Evolutionary conservation across 768 basidiomycete genomes (phyloP), one percentile per base, ranked within the genome.

Genomic region (Russula abietina): DNA sequence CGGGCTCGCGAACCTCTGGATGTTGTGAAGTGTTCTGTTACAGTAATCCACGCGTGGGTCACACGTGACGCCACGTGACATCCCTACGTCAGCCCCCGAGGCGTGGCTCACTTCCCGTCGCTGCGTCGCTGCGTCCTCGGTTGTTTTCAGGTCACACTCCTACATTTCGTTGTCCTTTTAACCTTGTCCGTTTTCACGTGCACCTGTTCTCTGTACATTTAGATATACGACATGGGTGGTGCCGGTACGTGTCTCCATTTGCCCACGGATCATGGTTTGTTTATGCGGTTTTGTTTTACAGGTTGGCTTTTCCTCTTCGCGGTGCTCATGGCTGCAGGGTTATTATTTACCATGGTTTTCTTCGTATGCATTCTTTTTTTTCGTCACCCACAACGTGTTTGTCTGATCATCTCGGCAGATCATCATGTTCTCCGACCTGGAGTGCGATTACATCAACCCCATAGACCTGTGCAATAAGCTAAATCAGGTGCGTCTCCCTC

Each of bases 381-480:
- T 30, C 32, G 19, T 51, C 49, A 26, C 17, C 19, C 14, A 24
- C 10, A 38, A n/a, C 43, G 17, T 28, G 36, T 55, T 24, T 32
- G 41, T 17, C 32, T 59, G 9, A 57, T 32, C 39, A n/a, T n/a
- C 33, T 52, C 36, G 43, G 33, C 55, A 98, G 96, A 98, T 99
- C 71, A 98, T 99, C 80, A 98, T 98, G 96, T 98, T 98, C 81
- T 97, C 94, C 49, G 97, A 98, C 79, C 79, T 98, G 73, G 96
- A 98, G 78, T 97, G 93, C 81, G 94, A 97, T 82, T 98, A 98
- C 79, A 96, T 98, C 81, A 99, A 99, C 77, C 97, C 97, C 57
- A 99, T 99, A 84, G 97, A 99, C 76, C 87, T 98, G 43, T 98
- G 97, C 78, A 98, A 98, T 78, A 98, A 97, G 80, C 87, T 98